Base-by-base conservation (phyloP, 2,329 filamentous ascomycete species). In the Claviceps cyperi region DNA sequence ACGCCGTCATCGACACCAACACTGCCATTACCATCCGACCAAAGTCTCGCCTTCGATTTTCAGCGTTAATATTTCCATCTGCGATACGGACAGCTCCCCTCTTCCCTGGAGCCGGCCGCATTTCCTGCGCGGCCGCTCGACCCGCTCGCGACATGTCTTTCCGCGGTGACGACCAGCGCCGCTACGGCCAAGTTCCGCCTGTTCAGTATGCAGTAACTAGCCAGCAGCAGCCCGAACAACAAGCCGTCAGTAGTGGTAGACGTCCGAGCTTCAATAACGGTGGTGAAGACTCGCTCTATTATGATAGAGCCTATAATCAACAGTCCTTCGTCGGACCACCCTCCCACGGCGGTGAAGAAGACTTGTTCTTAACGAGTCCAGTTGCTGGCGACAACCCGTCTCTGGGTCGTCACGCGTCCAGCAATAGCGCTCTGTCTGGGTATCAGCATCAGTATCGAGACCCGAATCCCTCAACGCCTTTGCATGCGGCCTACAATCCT, bases 191-290 rank as follows among this genome's bases (percentile, higher is more conserved):
- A 66, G 68, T 83, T 47, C 80, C 80, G 54, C 80, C 80, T 15
- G 78, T 80, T 32, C 79, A 81, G 61, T 83, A 83, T 58, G 73
- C 77, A 15, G 67, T 77, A 55, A 67, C 72, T 46, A 64, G 64
- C 52, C 69, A 43, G 7, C 47, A 66, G 48, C 54, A 53, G 8
- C 46, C 46, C 15, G 50, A 52, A 32, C 48, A 52, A 32, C 48
- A 48, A 45, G 46, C 21, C 21, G n/a, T 50, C 22, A 56, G 58
- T 55, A 65, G 69, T 5, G 62, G 61, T 43, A 74, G 84, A 56
- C 76, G 79, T 55, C 76, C 78, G 46, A 91, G 84, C 69, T 89
- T 86, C 69, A 82, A 88, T 64, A 79, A 75, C 56, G 85, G 83
- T 55, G 86, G 92, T 64, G 85, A 32, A 32, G 28, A 91, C 63